Evolutionary conservation across 257 asterid species (phyloP).

Genomic region (Solanum corneliomulleri): DNA sequence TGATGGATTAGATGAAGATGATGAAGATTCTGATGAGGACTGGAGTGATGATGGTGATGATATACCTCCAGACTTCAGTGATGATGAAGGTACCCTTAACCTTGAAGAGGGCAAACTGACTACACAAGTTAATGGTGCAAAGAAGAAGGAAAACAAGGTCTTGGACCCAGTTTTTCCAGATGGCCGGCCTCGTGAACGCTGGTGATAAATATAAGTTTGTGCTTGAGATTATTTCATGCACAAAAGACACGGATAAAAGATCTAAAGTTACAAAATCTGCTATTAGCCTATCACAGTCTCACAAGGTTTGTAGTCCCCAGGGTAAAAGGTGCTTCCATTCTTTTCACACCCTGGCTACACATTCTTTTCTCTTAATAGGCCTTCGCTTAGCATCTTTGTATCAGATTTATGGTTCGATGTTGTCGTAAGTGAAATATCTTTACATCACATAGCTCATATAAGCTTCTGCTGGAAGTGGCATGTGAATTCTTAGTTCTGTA

Average conservation of each 20-base stretch:
- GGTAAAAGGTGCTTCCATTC: not conserved
- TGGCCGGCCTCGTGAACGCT: conserved; percentile 87
- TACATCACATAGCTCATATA: not conserved
- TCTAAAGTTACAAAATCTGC: not conserved
- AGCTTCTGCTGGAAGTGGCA: conserved; percentile 5
- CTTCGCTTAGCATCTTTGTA: not conserved
- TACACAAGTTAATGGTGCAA: conserved; percentile 28
- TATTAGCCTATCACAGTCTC: not conserved
- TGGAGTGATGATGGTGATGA: conserved; percentile 69
- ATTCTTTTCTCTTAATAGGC: not conserved
- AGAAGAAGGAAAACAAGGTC: conserved; percentile 29
- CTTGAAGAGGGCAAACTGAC: conserved; percentile 21
- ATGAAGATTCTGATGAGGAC: conserved; percentile 22
- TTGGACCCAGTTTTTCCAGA: conserved; percentile 65
- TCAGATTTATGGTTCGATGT: not conserved
- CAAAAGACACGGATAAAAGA: not conserved
- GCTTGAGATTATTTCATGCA: not conserved
- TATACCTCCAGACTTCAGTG: conserved; percentile 64
- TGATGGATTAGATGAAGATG: conserved; percentile 35
- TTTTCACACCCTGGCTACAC: not conserved
- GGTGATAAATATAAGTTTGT: conserved; percentile 29
- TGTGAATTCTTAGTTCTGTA: conserved; percentile 2
- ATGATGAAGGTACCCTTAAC: conserved; percentile 25
- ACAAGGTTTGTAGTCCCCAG: not conserved
- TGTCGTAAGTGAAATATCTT: not conserved